Conservation (phyloP, 1,284 basidiomycete genomes). For the Microbotryomycetes sp. region DNA sequence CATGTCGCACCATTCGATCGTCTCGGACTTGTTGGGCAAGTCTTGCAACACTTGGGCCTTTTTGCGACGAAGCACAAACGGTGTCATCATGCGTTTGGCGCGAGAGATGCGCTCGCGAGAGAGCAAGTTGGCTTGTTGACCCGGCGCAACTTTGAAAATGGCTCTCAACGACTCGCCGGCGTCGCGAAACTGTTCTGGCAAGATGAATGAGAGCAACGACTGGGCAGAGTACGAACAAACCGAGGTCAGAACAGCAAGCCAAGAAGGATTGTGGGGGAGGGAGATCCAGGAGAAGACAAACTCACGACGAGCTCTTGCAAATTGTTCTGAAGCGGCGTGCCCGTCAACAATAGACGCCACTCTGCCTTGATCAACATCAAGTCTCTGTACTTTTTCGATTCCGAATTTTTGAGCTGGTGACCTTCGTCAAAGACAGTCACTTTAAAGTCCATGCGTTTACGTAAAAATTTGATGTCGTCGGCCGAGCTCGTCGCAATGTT, state of each 20-base stretch:
- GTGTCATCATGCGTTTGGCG: slow-evolving; percentile 98
- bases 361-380: slow-evolving; percentile 74
- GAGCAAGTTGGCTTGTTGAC: slow-evolving; percentile 77
- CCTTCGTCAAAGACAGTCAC: slow-evolving; percentile 91
- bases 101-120: slow-evolving; percentile 53
- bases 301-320: slow-evolving; percentile 89
- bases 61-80: slow-evolving; percentile 88
- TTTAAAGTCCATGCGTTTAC: slow-evolving; percentile 78
- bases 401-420: slow-evolving; percentile 93
- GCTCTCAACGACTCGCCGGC: slow-evolving; percentile 69
- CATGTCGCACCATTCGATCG: slow-evolving; percentile 92
- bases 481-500: slow-evolving; percentile 82
- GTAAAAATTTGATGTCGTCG: slow-evolving; percentile 83
- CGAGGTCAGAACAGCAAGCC: slow-evolving; percentile 7
- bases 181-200: slow-evolving; percentile 79
- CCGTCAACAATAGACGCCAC: slow-evolving; percentile 89
- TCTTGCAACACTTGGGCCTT: slow-evolving; percentile 93
- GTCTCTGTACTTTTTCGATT: slow-evolving; percentile 87
- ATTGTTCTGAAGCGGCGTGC: slow-evolving; percentile 79
- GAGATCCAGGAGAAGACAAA: slow-evolving; percentile 31
- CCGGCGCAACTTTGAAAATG: slow-evolving; percentile 93
- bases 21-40: slow-evolving; percentile 83
- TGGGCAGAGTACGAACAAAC: slow-evolving; percentile 38
- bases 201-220: slow-evolving; percentile 97
- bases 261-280: background rate